Base-by-base conservation (phyloP, 108 stramenopile species). In the Aurantiochytrium sp. region DNA sequence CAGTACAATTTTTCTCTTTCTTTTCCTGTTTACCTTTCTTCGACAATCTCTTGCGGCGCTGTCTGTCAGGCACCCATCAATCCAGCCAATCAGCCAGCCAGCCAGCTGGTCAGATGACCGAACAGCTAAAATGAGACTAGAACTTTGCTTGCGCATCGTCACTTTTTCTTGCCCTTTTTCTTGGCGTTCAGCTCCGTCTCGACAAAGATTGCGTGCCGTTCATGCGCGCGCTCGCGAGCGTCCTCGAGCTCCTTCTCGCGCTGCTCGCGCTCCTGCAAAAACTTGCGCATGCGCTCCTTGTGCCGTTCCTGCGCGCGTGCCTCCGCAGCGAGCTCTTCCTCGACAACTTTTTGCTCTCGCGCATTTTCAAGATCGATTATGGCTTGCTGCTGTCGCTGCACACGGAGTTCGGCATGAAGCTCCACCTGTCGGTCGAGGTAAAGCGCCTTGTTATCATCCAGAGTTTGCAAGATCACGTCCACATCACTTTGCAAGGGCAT, bases 151-250 rank as follows among this genome's bases (percentile, higher is more conserved):
- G 35, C 35, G 35, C 35, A 35, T 35, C 35, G 0, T 69, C 42
- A 83, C 51, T 83, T 83, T 23, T 83, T 83, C 51, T 83, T 83
- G 49, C 76, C 76, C 28, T 83, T 83, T 45, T 35, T 83, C 51
- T 83, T 83, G 12, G n/a, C 6, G n/a, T 21, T 28, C 4, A 83
- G 76, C 51, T 83, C 76, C 18, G 45, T 53, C 28, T 83, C 76
- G 23, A 23, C 51, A 47, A 47, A 83, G 19, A 16, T 45, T 6
- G 23, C 18, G 25, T 83, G 76, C 2, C 51, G 45, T 3, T 83
- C 49, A 23, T 53, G 19, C 45, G 76, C 76, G 4, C 51, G 45
- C 49, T 10, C 45, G 45, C 28, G 45, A 16, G 19, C 76, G n/a
- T 83, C 76, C 23, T 83, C 76, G 4, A 83, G 76, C 12, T 83